These are phyloP conservation scores for Stevia rebaudiana DNA, from an alignment of 140 eudicot species.

Conservation along the genomic window DNA sequence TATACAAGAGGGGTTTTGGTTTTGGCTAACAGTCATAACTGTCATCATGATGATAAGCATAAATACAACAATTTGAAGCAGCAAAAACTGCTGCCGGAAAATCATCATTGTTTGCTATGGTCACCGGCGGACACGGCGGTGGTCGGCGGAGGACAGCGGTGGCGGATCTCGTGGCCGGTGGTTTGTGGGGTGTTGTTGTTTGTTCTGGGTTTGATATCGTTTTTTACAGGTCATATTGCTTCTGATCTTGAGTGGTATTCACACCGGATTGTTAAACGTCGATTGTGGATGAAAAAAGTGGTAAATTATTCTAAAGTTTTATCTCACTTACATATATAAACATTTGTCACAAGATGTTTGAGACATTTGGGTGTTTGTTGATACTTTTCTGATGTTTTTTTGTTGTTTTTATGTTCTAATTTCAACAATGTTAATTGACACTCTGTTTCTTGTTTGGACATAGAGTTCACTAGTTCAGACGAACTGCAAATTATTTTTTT, in stretches of 20 bases:
- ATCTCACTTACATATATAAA: background rate
- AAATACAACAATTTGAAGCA: constrained; percentile 23
- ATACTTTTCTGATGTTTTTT: background rate
- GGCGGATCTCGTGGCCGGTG: constrained; percentile 68
- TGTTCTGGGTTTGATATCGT: constrained; percentile 61
- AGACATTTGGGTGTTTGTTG: background rate
- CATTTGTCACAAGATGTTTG: background rate
- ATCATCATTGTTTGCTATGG: constrained; percentile 47
- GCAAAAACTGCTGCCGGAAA: constrained; percentile 10
- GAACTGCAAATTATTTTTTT: background rate
- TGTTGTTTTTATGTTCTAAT: background rate
- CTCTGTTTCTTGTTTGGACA: background rate
- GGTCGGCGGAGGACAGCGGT: constrained; percentile 26
- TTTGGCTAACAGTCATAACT: constrained; percentile 19
- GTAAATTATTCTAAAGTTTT: constrained; percentile 22
- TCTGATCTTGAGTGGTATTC: constrained; percentile 83
- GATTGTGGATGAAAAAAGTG: constrained; percentile 44
- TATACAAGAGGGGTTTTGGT: constrained; percentile 32
- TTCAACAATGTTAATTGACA: background rate
- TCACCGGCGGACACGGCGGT: constrained; percentile 20
- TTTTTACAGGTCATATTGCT: constrained; percentile 71
- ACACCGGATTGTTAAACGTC: constrained; percentile 46
- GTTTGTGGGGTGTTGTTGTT: constrained; percentile 80
- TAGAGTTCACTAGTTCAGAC: constrained; percentile 4
- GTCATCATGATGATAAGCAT: constrained; percentile 13